phyloP scores from a whole-genome alignment of 169 alveolate genomes.

The Cryptosporidium baileyi region DNA sequence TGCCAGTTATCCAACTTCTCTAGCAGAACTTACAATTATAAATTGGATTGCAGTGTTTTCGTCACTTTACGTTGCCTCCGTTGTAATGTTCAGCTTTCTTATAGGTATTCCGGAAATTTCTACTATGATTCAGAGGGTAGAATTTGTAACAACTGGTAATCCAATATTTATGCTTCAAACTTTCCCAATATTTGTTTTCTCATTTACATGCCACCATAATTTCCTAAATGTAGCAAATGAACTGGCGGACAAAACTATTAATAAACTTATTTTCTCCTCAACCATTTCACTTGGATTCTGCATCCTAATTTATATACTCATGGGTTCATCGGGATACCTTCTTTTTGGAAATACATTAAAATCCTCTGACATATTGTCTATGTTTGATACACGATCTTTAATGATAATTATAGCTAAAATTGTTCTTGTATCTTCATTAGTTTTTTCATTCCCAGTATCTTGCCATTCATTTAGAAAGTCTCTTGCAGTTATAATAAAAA shows the following conservation, averaged over 20 bases:
- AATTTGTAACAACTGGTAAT: conserved; percentile 5
- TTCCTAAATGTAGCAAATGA: conserved; percentile 63
- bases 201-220: conserved; percentile 66
- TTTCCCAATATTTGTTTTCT: conserved; percentile 60
- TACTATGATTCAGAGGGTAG: conserved; percentile 27
- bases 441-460: conserved; percentile 65
- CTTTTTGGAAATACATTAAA: conserved; percentile 52
- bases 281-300: conserved; percentile 51
- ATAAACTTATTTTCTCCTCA: conserved; percentile 12
- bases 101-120: conserved; percentile 7
- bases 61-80: conserved; percentile 53
- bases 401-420: conserved; percentile 31
- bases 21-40: conserved; percentile 51
- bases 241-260: conserved; percentile 40
- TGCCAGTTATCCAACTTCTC: conserved; percentile 67
- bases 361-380: conserved; percentile 59
- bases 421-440: conserved; percentile 41
- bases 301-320: conserved; percentile 21
- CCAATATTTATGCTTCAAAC: conserved; percentile 58
- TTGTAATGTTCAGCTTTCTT: conserved; percentile 40
- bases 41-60: conserved; percentile 70
- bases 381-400: conserved; percentile 39
- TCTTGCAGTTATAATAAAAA: conserved; percentile 37
- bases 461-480: conserved; percentile 69
- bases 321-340: conserved; percentile 58